Base-by-base conservation (phyloP, 345 rosid genomes). In the Mercurialis annua region DNA sequence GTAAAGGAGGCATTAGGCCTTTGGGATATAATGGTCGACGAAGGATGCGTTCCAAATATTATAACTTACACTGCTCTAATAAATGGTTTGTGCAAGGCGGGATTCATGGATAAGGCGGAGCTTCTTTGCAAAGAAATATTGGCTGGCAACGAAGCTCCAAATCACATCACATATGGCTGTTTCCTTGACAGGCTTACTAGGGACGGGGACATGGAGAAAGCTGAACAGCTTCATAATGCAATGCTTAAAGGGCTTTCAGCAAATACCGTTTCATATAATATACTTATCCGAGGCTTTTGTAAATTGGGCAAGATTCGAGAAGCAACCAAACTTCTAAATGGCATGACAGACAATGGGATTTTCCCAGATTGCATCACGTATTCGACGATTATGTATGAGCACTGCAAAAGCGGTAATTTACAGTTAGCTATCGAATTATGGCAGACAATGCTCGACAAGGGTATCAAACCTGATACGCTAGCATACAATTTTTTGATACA, bases 61-160 rank as follows among this genome's bases (percentile, higher is more conserved):
- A 87, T 94, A 73, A 91, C 99, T 1, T 91, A 87, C 76, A 89
- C 92, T 71, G 87, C 92, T 60, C 77, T 91, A 17, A 87, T 94
- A 77, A 83, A 87, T 58, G 91, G 95, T 26, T 77, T 94, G 68
- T 91, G 95, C 76, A 89, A 87, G 80, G 89, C 81, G 0, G 99
- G 99, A 63, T 80, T 70, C 60, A 74, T 81, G 20, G 85, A 83
- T 29, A 75, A 89, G 85, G 97, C 97, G 0, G 86, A 81, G 82
- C 71, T 81, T 70, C 70, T 89, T 43, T 77, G 71, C 42, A 81
- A 85, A 64, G 83, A 86, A 74, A 87, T 91, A 94, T 75, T 81
- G 38, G 62, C 43, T 43, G 62, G 58, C 44, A 67, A 72, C 65
- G 67, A 72, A 20, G 76, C 72, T 73, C 96, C 99, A 7, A 94